phyloP scores from a whole-genome alignment of 192 early-diverging fungal species.

The Podila minutissima region DNA sequence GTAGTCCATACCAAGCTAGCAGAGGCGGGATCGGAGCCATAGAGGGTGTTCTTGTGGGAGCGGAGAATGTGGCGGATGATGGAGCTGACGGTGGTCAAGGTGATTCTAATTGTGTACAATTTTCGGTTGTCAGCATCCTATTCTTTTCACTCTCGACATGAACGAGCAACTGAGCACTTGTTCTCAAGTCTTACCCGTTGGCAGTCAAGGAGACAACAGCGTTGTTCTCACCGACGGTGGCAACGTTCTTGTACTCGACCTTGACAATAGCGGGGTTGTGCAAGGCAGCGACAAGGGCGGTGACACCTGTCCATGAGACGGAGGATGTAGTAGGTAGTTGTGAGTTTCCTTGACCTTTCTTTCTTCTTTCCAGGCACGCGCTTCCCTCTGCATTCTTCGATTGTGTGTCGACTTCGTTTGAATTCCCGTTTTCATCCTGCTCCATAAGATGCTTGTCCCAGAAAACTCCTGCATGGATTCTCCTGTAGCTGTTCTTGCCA shows the following conservation, averaged over 20 bases:
- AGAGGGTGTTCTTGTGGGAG: constrained; percentile 47
- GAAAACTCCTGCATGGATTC: background rate
- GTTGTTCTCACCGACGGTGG: constrained; percentile 44
- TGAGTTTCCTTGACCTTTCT: too few relatives aligned
- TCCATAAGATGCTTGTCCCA: background rate
- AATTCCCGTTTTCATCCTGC: too few relatives aligned
- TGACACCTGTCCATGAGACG: background rate
- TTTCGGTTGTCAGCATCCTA: too few relatives aligned
- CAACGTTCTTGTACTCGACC: constrained; percentile 63
- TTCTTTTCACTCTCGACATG: too few relatives aligned
- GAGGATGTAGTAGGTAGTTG: background rate
- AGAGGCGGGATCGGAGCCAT: constrained; percentile 37
- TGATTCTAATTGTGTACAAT: constrained; percentile 5
- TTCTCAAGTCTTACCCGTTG: constrained; percentile 21
- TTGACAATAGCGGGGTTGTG: constrained; percentile 53
- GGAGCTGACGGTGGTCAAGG: constrained; percentile 34
- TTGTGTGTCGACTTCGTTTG: too few relatives aligned
- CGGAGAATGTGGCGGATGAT: constrained; percentile 45
- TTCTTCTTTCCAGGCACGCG: too few relatives aligned
- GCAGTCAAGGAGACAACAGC: constrained; percentile 29
- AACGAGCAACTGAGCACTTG: too few relatives aligned
- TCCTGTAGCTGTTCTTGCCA: background rate
- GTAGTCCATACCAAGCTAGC: constrained; percentile 26
- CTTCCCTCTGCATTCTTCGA: too few relatives aligned
- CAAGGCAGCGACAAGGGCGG: constrained; percentile 58